Evolutionary conservation across 2,329 filamentous ascomycete species (phyloP), one percentile per base, ranked within the genome.

Genomic region (Plectosphaerella sp.): DNA sequence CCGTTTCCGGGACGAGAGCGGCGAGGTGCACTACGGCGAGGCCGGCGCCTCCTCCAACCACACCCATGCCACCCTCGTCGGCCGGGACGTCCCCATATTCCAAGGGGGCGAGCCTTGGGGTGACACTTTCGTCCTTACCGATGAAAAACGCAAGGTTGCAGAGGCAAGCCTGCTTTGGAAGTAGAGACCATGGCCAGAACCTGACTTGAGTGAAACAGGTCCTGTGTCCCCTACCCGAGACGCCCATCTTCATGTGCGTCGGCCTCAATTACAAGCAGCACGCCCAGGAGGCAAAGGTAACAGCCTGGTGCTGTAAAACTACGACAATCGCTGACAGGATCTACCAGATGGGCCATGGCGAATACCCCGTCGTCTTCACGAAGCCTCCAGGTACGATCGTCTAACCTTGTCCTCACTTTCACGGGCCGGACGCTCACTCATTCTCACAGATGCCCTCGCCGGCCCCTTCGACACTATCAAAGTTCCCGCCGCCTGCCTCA

Each of bases 401-500:
- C 22, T 22, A 3, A 5, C 5, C 22, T 22, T 5, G 22, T 5
- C 22, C 22, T 22, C 22, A 22, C 22, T 22, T 3, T 22, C 22
- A 22, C 22, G 22, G 22, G 22, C 22, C 22, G 5, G 22, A 22
- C 22, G 22, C 22, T 22, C 22, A 22, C 22, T 22, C 22, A 5
- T 5, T 5, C 22, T 22, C 3, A 22, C 22, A 22, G 22, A 22
- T 22, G 47, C 57, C 3, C 47, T 63, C 3, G 47, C 53, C 0
- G 60, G 53, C 3, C 53, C 52, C 14, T 50, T 48, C 0, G 57
- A 53, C 3, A 47, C 53, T 11, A 49, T 61, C 1, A 55, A 62
- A 1, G 68, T 76, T 45, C 72, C 71, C 10, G 67, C 66, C 37
- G 60, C 70, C 10, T 69, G 70, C 0, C 69, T 72, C 54, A 65